Evolutionary conservation across 2,329 filamentous ascomycete genomes (phyloP).

Genomic region (Macrophomina tecta): DNA sequence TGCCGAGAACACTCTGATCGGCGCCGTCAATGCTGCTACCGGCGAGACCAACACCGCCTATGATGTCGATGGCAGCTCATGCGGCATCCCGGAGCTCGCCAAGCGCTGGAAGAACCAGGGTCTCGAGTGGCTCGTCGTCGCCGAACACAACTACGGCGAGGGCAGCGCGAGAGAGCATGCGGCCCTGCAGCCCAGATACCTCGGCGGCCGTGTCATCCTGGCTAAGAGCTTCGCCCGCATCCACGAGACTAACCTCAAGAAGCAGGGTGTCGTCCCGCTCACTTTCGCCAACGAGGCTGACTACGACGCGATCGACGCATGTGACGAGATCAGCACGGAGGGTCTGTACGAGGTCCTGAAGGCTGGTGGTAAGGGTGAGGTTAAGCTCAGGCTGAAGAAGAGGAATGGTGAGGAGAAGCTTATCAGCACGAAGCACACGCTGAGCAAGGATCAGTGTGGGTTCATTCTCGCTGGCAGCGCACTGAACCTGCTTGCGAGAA

Average conservation of each 20-base stretch:
- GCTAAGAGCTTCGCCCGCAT: slow-evolving; percentile 89
- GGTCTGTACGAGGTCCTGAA: slow-evolving; percentile 83
- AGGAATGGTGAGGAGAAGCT: slow-evolving; percentile 66
- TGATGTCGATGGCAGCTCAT: slow-evolving; percentile 76
- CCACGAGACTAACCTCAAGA: slow-evolving; percentile 95
- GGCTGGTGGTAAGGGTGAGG: slow-evolving; percentile 77
- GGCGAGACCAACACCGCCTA: slow-evolving; percentile 92
- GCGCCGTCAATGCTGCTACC: slow-evolving; percentile 89
- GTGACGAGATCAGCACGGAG: slow-evolving; percentile 81
- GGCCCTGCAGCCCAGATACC: slow-evolving; percentile 86
- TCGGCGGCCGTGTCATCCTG: slow-evolving; percentile 83
- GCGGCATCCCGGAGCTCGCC: slow-evolving; percentile 86
- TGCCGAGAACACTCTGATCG: slow-evolving; percentile 94
- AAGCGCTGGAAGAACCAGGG: slow-evolving; percentile 78
- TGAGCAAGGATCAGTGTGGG: slow-evolving; percentile 86
- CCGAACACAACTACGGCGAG: slow-evolving; percentile 97
- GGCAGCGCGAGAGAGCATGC: slow-evolving; percentile 89
- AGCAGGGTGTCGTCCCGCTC: slow-evolving; percentile 94
- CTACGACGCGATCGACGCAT: slow-evolving; percentile 82
- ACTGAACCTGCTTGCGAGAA: slow-evolving; percentile 81
- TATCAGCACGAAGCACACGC: slow-evolving; percentile 82
- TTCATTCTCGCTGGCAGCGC: slow-evolving; percentile 95
- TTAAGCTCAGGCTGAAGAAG: slow-evolving; percentile 64
- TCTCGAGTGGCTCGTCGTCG: slow-evolving; percentile 89
- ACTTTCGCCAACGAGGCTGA: slow-evolving; percentile 89